phyloP scores from a whole-genome alignment of 106 monocot species.

The Alisma plantagoaquatica region DNA sequence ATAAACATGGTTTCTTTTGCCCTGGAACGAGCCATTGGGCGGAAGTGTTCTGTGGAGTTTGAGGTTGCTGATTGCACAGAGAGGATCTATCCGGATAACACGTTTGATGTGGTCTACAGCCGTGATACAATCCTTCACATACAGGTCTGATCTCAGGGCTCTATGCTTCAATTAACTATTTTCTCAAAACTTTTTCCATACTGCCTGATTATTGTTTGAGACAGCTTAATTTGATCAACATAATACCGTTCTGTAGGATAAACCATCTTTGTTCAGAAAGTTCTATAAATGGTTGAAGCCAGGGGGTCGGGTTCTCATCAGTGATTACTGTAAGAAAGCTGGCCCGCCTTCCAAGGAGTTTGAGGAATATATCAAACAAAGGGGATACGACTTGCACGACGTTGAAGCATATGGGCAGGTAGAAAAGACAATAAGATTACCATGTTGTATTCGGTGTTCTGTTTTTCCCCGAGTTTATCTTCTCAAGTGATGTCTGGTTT shows the following conservation, averaged over 20 bases:
- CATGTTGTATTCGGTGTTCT: neutral
- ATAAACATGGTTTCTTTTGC: conserved; percentile 82
- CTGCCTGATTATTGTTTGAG: too few species aligned
- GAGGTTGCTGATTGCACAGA: conserved; percentile 69
- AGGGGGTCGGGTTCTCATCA: conserved; percentile 82
- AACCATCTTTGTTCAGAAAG: conserved; percentile 54
- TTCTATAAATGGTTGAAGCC: conserved; percentile 93
- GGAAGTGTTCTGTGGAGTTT: conserved; percentile 70
- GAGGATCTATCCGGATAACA: conserved; percentile 41
- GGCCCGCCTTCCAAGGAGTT: conserved; percentile 62
- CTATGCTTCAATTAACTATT: too few species aligned
- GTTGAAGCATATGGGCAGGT: conserved; percentile 83
- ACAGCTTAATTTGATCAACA: too few species aligned
- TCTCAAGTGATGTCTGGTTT: neutral
- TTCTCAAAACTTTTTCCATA: too few species aligned
- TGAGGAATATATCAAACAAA: conserved; percentile 72
- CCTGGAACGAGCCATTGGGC: conserved; percentile 63
- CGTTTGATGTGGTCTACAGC: conserved; percentile 75
- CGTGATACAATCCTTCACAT: conserved; percentile 78
- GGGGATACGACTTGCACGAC: conserved; percentile 94
- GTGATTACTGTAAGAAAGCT: conserved; percentile 82
- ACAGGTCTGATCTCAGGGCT: conserved; percentile 45
- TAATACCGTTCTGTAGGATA: conserved; percentile 69
- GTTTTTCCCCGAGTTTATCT: neutral
- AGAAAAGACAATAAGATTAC: neutral